Conservation (phyloP, 2,329 filamentous ascomycete genomes). For the Pseudonectria buxi region DNA sequence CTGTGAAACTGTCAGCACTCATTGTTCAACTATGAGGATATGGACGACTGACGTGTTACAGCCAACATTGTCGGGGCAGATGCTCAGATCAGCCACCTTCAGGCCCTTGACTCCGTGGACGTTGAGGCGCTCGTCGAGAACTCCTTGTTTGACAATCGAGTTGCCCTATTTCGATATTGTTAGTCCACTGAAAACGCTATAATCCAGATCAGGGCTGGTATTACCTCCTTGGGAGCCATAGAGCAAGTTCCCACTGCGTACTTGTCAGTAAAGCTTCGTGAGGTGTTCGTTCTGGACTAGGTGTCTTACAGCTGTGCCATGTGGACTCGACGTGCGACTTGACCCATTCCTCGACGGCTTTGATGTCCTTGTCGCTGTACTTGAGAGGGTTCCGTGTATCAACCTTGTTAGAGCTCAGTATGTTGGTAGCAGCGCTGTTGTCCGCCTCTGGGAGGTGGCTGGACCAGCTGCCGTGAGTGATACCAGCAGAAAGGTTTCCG, state of each 20-base stretch:
- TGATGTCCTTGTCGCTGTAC: conserved; percentile 58
- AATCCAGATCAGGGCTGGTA: no score
- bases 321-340: conserved; percentile 70
- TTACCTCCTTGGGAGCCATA: conserved; percentile 61
- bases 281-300: no score
- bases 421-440: conserved; percentile 35
- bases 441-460: conserved; percentile 49
- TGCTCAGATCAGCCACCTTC: conserved; percentile 69
- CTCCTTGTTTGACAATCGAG: conserved; percentile 72
- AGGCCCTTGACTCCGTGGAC: conserved; percentile 71
- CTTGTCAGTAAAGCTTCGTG: conserved; percentile 3
- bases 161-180: conserved; percentile 44
- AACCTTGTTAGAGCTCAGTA: conserved; percentile 58
- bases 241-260: conserved; percentile 56
- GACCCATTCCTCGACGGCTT: conserved; percentile 62
- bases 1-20: conserved; percentile 29
- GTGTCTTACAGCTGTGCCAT: conserved; percentile 48
- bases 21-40: conserved; percentile 13
- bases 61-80: conserved; percentile 74
- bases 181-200: no score
- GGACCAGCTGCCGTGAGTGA: conserved; percentile 69
- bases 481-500: conserved; percentile 63
- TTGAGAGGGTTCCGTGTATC: conserved; percentile 55
- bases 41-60: conserved; percentile 51
- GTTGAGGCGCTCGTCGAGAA: conserved; percentile 69